Conservation (phyloP, 495 filamentous ascomycete genomes). For the Glonium stellatum region DNA sequence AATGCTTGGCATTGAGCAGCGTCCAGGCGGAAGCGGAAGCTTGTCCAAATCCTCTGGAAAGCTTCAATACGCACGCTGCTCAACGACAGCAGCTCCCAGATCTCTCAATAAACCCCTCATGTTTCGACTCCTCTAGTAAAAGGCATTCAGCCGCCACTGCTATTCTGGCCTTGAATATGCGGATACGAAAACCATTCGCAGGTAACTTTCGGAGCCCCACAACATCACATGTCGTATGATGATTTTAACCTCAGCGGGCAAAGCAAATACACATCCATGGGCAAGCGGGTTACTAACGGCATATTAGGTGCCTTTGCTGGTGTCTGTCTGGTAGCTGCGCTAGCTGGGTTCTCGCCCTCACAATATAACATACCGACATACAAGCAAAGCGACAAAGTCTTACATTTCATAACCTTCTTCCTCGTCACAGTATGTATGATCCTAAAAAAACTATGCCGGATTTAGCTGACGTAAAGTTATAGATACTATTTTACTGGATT, state of each 20-base stretch:
- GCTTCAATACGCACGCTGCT: too few relatives aligned
- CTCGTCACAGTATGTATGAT: conserved; percentile 49
- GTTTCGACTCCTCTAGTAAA: not conserved
- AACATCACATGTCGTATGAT: not conserved
- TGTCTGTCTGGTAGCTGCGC: conserved; percentile 62
- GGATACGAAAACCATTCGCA: conserved; percentile 28
- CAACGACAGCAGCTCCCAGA: not conserved
- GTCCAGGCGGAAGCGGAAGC: not conserved
- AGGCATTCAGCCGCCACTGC: conserved; percentile 5
- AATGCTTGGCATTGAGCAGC: too few relatives aligned
- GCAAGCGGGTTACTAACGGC: not conserved
- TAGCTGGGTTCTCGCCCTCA: conserved; percentile 23
- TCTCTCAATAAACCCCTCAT: not conserved
- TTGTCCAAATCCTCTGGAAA: not conserved
- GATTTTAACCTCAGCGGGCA: not conserved
- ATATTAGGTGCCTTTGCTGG: conserved; percentile 64
- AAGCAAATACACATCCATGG: too few relatives aligned
- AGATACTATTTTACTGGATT: conserved; percentile 80
- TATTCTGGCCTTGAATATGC: conserved; percentile 7
- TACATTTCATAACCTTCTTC: conserved; percentile 89
- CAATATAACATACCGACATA: conserved; percentile 32
- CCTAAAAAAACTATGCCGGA: too few relatives aligned
- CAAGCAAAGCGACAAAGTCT: conserved; percentile 71
- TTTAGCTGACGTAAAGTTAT: too few relatives aligned
- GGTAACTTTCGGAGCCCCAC: conserved; percentile 14